Base-by-base conservation (phyloP, 169 alveolate species). In the Plasmodium ovale region DNA sequence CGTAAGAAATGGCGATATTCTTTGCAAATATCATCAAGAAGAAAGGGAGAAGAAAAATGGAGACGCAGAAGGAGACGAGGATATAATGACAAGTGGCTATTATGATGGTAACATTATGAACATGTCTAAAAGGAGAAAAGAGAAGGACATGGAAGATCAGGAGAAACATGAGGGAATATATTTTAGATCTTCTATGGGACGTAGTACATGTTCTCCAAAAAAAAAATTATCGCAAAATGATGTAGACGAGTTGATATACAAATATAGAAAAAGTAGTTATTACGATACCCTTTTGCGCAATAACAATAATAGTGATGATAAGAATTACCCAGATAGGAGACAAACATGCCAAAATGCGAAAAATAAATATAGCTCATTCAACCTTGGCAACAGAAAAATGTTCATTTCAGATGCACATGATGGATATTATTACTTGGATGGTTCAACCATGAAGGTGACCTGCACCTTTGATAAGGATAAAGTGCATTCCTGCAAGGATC, bases 211-310 rank as follows among this genome's bases (percentile, higher is more conserved):
- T 72, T 56, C 72, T 9, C 58, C 54, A n/a, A 60, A 53, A 67
- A 74, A 23, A 74, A 74, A 47, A 33, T 19, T 16, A 23, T 74
- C 67, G 39, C 33, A 60, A 33, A 74, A 27, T 42, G 59, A 74
- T n/a, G 60, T 74, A 14, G 31, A 59, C 16, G 74, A 74, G n/a
- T 42, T 74, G 37, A 59, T 58, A 60, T 19, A 21, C 29, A 74
- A 74, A 35, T 74, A 74, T 60, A 59, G 44, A 27, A 74, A 74
- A 4, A 74, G 31, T n/a, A n/a, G 35, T 23, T 19, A 37, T n/a
- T 29, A 54, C 54, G 87, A 54, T 19, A 54, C 53, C 9, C 16
- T 14, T 29, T 47, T 21, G 59, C 51, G 51, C 9, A 39, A 39
- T 39, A 39, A 9, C 51, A 39, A 9, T 9, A 6, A 39, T 9